These are phyloP conservation scores for Aureobasidium mangrovei DNA, from an alignment of 2,329 filamentous ascomycete genomes.

Conservation along the genomic window DNA sequence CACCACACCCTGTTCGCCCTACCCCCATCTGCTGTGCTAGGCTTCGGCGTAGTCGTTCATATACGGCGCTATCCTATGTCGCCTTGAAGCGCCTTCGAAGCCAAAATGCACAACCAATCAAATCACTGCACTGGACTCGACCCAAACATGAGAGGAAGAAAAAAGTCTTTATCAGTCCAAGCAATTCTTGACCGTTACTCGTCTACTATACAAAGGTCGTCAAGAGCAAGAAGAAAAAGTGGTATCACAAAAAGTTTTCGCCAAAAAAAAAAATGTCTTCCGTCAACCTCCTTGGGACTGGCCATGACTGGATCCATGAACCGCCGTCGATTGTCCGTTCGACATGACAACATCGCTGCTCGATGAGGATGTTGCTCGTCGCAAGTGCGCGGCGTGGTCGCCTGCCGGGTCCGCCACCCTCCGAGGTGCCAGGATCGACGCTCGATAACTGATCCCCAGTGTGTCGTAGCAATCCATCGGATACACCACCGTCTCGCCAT, in stretches of 20 bases:
- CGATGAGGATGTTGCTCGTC: not conserved
- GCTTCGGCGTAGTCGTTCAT: no score
- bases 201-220: constrained; percentile 56
- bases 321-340: constrained; percentile 15
- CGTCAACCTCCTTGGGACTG: constrained; percentile 2
- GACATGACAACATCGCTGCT: constrained; percentile 16
- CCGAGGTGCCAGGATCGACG: constrained; percentile 35
- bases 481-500: constrained; percentile 66
- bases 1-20: no score
- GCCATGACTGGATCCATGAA: constrained; percentile 11
- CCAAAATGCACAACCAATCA: not conserved
- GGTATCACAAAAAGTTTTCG: constrained; percentile 14
- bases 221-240: constrained; percentile 11
- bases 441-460: constrained; percentile 48
- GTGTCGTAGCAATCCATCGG: constrained; percentile 61
- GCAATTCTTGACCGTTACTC: constrained; percentile 92
- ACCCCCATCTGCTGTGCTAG: no score
- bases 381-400: constrained; percentile 8
- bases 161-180: constrained; percentile 15
- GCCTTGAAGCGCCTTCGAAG: no score
- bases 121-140: not conserved
- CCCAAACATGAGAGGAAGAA: not conserved
- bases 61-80: no score
- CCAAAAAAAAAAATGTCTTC: constrained; percentile 4
- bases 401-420: constrained; percentile 10